Percentiles rank a stretch among this genome's conserved stretches.
Conservation (phyloP, 2,329 filamentous ascomycete species). For the Scorias spongiosa region DNA sequence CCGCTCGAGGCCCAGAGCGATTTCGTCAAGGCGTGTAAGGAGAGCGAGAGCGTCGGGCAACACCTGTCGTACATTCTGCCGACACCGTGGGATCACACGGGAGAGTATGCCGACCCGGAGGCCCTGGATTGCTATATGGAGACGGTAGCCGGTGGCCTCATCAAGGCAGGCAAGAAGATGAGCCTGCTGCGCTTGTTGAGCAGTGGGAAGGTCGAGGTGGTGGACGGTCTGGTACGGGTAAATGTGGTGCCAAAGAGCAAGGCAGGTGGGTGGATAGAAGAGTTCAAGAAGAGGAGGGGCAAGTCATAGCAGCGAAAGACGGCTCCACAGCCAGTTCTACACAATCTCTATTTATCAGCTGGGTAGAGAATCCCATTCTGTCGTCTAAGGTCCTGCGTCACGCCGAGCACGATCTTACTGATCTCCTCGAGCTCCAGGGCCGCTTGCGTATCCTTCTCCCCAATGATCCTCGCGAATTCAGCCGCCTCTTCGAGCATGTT, state of each 20-base stretch:
- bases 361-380: conserved; percentile 30
- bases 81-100: conserved; percentile 63
- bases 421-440: conserved; percentile 25
- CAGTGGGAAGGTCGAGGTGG: conserved; percentile 67
- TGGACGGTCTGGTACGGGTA: conserved; percentile 71
- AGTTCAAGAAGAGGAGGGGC: conserved; percentile 60
- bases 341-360: conserved; percentile 13
- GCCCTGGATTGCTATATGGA: conserved; percentile 81
- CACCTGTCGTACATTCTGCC: conserved; percentile 80
- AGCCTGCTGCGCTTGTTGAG: conserved; percentile 58
- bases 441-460: conserved; percentile 23
- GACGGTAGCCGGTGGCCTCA: conserved; percentile 60
- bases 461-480: conserved; percentile 30
- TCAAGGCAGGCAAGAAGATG: conserved; percentile 82
- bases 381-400: conserved; percentile 29
- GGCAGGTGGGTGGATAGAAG: conserved; percentile 61
- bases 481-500: conserved; percentile 34
- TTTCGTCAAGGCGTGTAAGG: conserved; percentile 76
- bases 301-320: conserved; percentile 4
- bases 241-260: conserved; percentile 63
- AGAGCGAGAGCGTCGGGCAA: conserved; percentile 58
- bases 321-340: neutral
- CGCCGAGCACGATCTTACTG: conserved; percentile 25
- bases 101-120: conserved; percentile 45
- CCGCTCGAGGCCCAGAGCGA: conserved; percentile 70